These are phyloP conservation scores for Pythium utonaiense DNA, from an alignment of 352 stramenopile species.

Conservation along the genomic window DNA sequence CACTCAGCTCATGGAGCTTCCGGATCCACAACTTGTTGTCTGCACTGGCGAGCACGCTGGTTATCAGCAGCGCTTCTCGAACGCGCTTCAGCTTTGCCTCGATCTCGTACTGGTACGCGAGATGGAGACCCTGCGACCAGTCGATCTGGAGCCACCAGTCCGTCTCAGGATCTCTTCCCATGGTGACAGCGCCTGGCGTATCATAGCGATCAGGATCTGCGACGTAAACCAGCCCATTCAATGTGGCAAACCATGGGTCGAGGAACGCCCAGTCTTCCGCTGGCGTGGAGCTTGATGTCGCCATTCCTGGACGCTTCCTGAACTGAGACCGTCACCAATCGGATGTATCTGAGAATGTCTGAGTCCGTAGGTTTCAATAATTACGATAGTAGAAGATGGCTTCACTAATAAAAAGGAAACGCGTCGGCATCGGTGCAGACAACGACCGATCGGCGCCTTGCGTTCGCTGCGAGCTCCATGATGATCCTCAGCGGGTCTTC, in stretches of 20 bases:
- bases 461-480: background rate
- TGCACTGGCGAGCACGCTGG: background rate
- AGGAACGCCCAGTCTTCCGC: conserved; percentile 5
- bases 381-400: background rate
- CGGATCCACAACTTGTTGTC: background rate
- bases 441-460: background rate
- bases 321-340: background rate
- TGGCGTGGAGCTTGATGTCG: background rate
- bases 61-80: conserved; percentile 6
- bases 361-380: too few species aligned
- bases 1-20: conserved; percentile 4
- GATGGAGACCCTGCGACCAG: background rate
- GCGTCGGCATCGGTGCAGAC: background rate
- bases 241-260: conserved; percentile 5
- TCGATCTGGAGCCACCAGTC: conserved; percentile 8
- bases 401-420: background rate
- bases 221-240: background rate
- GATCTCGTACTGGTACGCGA: background rate
- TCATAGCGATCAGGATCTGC: background rate
- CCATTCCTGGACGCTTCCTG: background rate
- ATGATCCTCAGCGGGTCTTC: background rate
- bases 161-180: conserved; percentile 5
- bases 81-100: background rate
- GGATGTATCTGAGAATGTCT: background rate
- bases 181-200: background rate